Percentiles rank a stretch among this genome's conserved stretches.
Conservation (phyloP, 495 filamentous ascomycete genomes). For the Aspergillus bridgeri region DNA sequence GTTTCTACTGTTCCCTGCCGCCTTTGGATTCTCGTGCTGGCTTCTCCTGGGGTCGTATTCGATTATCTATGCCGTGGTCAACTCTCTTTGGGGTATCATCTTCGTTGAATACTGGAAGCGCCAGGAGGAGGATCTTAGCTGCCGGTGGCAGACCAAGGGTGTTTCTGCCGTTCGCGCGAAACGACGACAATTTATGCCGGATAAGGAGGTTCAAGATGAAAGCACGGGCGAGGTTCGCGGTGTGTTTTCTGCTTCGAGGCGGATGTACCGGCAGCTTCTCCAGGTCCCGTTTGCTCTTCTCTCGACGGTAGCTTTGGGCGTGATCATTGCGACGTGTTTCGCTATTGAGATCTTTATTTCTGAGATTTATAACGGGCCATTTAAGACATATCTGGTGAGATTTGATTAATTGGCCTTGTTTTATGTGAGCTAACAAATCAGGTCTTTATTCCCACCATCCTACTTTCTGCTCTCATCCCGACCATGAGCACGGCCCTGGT, state of each 20-base stretch:
- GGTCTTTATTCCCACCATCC: conserved; percentile 83
- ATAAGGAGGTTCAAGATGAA: conserved; percentile 71
- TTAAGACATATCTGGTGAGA: conserved; percentile 78
- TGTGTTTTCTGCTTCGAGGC: conserved; percentile 73
- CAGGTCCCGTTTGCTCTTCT: conserved; percentile 85
- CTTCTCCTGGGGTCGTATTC: conserved; percentile 81
- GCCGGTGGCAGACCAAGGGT: conserved; percentile 88
- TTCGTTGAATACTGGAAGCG: conserved; percentile 98
- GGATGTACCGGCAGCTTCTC: conserved; percentile 74
- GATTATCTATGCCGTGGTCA: conserved; percentile 74
- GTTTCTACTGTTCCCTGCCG: conserved; percentile 80
- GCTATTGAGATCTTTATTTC: conserved; percentile 94
- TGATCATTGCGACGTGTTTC: conserved; percentile 83
- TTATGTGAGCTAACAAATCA: conserved; percentile 39
- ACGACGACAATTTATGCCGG: conserved; percentile 73
- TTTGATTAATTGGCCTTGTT: not conserved
- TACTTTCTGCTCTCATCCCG: conserved; percentile 78
- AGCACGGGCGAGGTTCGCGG: conserved; percentile 79
- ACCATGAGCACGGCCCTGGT: conserved; percentile 74
- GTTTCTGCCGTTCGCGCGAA: conserved; percentile 78
- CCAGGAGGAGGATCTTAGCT: conserved; percentile 84
- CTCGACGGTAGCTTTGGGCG: conserved; percentile 65
- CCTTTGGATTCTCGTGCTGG: conserved; percentile 79
- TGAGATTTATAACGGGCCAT: conserved; percentile 87
- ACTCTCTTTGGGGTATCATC: conserved; percentile 79